Evolutionary conservation across 2,329 filamentous ascomycete genomes (phyloP).

Genomic region (Exophiala spinifera): DNA sequence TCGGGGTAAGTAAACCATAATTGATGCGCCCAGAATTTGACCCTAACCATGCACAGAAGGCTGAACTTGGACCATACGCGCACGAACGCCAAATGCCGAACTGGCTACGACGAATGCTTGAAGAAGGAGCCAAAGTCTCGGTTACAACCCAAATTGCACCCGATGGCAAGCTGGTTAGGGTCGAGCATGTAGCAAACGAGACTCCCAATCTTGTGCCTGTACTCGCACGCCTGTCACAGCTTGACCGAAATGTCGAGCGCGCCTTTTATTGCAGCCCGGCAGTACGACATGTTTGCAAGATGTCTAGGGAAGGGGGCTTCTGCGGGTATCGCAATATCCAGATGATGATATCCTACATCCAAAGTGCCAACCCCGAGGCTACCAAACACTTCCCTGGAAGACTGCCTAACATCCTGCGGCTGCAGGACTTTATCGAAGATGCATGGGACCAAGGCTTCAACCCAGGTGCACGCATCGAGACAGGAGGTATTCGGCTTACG

Average conservation of each 20-base stretch:
- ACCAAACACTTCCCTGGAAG: slow-evolving; percentile 57
- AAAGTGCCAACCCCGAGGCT: slow-evolving; percentile 56
- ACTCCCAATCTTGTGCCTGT: slow-evolving; percentile 58
- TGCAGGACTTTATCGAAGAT: slow-evolving; percentile 81
- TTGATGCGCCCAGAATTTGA: neutral
- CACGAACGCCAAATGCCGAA: slow-evolving; percentile 72
- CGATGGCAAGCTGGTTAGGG: slow-evolving; percentile 43
- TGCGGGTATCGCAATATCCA: slow-evolving; percentile 96
- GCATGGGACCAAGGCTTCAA: slow-evolving; percentile 89
- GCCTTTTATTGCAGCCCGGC: slow-evolving; percentile 77
- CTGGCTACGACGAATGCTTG: slow-evolving; percentile 63
- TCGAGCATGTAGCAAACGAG: slow-evolving; percentile 48
- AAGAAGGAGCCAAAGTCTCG: slow-evolving; percentile 56
- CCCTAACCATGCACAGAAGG: slow-evolving; percentile 36
- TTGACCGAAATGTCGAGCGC: slow-evolving; percentile 61
- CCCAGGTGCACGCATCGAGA: slow-evolving; percentile 69
- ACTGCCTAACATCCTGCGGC: slow-evolving; percentile 72
- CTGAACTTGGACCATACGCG: slow-evolving; percentile 68
- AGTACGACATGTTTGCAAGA: slow-evolving; percentile 77
- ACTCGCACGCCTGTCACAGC: slow-evolving; percentile 61
- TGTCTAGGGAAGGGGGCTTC: slow-evolving; percentile 81
- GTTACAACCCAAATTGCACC: slow-evolving; percentile 50
- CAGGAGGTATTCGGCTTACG: slow-evolving; percentile 81
- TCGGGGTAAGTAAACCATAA: slow-evolving; percentile 14
- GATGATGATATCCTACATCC: slow-evolving; percentile 79